phyloP scores from a whole-genome alignment of 495 filamentous ascomycete species.

The Amphirosellinia nigrospora region DNA sequence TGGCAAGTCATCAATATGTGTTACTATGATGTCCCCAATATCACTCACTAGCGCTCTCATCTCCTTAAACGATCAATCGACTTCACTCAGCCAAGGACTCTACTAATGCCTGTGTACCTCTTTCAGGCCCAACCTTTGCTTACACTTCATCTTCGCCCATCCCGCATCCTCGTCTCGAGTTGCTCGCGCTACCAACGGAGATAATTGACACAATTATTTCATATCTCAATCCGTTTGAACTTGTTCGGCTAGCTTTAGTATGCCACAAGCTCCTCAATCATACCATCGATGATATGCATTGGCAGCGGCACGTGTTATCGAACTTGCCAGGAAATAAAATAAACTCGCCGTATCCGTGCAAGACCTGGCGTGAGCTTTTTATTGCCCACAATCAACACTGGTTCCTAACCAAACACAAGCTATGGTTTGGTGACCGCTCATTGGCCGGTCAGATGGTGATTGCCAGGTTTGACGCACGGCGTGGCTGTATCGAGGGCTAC shows the following conservation, averaged over 20 bases:
- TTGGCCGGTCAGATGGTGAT: constrained; percentile 73
- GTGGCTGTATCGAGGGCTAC: constrained; percentile 81
- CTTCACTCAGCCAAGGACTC: not conserved
- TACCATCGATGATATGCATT: constrained; percentile 63
- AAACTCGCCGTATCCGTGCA: constrained; percentile 60
- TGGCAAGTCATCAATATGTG: constrained; percentile 3
- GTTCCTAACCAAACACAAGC: constrained; percentile 78
- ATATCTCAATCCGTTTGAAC: constrained; percentile 63
- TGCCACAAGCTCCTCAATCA: constrained; percentile 61
- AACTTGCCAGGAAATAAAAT: constrained; percentile 64
- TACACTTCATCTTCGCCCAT: not conserved
- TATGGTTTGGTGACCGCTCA: constrained; percentile 85
- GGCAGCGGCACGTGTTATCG: constrained; percentile 66
- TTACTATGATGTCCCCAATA: not conserved
- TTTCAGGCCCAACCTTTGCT: not conserved
- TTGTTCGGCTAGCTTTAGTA: constrained; percentile 59
- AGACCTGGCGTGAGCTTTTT: constrained; percentile 71
- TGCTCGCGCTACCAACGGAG: constrained; percentile 58
- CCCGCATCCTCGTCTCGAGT: not conserved
- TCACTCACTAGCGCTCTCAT: not conserved
- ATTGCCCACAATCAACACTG: constrained; percentile 77
- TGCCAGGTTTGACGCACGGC: constrained; percentile 70
- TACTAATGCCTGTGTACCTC: not conserved
- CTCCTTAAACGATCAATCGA: not conserved
- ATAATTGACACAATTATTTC: constrained; percentile 66